phyloP scores from a whole-genome alignment of 2,329 filamentous ascomycete species.

The Calonectria leucothoes region DNA sequence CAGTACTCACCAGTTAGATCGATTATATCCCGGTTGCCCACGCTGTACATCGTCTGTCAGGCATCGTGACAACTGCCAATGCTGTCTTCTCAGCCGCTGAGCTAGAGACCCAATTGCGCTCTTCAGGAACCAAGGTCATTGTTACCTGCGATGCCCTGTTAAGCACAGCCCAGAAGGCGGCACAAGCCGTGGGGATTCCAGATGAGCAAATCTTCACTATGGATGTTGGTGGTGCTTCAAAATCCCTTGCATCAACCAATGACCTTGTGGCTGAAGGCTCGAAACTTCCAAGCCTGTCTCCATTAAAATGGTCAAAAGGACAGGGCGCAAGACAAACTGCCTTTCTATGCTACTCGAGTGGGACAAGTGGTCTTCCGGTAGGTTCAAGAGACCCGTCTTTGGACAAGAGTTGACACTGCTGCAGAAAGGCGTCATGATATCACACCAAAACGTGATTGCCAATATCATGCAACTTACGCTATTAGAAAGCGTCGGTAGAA shows the following conservation, averaged over 20 bases:
- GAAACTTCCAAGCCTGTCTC: conserved; percentile 62
- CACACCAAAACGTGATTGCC: conserved; percentile 81
- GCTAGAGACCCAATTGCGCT: conserved; percentile 77
- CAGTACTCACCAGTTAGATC: conserved; percentile 59
- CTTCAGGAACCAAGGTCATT: conserved; percentile 75
- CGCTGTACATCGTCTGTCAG: conserved; percentile 79
- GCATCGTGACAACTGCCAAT: conserved; percentile 79
- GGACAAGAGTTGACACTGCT: conserved; percentile 1
- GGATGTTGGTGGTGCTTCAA: conserved; percentile 69
- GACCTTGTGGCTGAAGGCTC: conserved; percentile 73
- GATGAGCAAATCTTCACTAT: conserved; percentile 75
- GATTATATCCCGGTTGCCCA: conserved; percentile 80
- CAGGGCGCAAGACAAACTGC: conserved; percentile 76
- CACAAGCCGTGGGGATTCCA: conserved; percentile 71
- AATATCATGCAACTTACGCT: conserved; percentile 74
- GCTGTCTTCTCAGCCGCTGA: conserved; percentile 78
- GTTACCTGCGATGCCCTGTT: conserved; percentile 79
- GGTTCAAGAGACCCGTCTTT: conserved; percentile 30
- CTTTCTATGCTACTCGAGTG: conserved; percentile 84
- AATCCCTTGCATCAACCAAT: conserved; percentile 72
- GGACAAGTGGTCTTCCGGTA: conserved; percentile 82
- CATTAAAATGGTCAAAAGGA: conserved; percentile 70
- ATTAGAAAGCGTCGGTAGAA: conserved; percentile 53
- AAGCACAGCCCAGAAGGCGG: conserved; percentile 71
- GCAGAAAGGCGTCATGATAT: conserved; percentile 87